Evolutionary conservation across 345 rosid species (phyloP).

Genomic region (Eucalyptus cloeziana): DNA sequence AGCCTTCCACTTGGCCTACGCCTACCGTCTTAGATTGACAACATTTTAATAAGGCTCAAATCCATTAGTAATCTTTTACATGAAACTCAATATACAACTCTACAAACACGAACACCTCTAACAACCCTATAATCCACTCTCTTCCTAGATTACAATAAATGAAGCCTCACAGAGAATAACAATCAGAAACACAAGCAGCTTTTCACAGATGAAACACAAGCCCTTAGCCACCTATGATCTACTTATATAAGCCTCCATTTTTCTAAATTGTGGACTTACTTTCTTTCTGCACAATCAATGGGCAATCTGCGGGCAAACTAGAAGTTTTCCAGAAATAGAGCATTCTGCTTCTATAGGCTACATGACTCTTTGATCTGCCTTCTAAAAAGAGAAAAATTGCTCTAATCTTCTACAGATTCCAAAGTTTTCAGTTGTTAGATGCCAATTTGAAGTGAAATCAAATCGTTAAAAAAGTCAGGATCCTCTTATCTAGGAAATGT

Average conservation of each 20-base stretch:
- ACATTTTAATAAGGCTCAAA: not conserved
- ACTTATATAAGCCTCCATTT: not conserved
- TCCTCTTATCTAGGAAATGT: not conserved
- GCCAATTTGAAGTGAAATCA: not conserved
- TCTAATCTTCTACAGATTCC: not conserved
- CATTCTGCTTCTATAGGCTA: not conserved
- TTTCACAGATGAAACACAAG: not conserved
- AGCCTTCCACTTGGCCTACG: not conserved
- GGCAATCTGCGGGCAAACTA: not conserved
- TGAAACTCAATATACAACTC: not conserved
- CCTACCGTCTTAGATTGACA: not conserved
- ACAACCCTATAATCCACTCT: not conserved
- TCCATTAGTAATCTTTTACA: not conserved
- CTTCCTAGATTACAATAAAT: not conserved
- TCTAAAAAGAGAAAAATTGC: not conserved
- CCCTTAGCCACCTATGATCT: not conserved
- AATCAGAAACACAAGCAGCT: not conserved
- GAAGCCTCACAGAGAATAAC: not conserved
- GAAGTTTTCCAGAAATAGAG: not conserved
- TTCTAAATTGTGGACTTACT: not conserved
- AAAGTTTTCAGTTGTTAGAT: not conserved
- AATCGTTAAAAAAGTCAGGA: not conserved
- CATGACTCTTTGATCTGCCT: not conserved
- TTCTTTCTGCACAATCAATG: not conserved
- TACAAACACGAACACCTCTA: not conserved